These are phyloP conservation scores for Limtongia smithiae DNA, from an alignment of 805 yeast species.

Conservation along the genomic window DNA sequence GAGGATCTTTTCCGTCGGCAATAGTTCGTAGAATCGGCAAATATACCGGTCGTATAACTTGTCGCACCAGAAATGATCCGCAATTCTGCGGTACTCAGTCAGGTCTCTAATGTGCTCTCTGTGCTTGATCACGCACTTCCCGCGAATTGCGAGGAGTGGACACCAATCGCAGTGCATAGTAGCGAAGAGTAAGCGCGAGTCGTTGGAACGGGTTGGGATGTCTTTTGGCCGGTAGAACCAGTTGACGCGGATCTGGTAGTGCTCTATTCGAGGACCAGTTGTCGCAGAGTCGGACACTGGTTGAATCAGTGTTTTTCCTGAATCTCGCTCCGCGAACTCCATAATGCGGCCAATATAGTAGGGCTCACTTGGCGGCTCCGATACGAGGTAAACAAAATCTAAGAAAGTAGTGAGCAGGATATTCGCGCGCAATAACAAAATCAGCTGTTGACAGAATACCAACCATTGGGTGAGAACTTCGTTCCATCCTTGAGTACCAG, in stretches of 20 bases:
- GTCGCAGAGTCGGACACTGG: constrained; percentile 4
- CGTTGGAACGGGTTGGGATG: constrained; percentile 61
- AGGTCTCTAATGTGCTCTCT: constrained; percentile 60
- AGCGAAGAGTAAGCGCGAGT: constrained; percentile 74
- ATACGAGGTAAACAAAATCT: constrained; percentile 75
- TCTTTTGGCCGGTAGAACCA: constrained; percentile 92
- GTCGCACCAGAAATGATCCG: constrained; percentile 79
- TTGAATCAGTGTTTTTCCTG: constrained; percentile 1
- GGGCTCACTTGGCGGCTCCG: constrained; percentile 94
- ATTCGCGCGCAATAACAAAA: neutral
- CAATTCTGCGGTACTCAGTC: constrained; percentile 51
- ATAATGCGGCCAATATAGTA: constrained; percentile 81
- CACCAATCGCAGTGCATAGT: constrained; percentile 84
- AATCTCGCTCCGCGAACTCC: constrained; percentile 54
- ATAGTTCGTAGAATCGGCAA: constrained; percentile 73
- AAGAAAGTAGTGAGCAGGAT: neutral
- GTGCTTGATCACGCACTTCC: constrained; percentile 67
- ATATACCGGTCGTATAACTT: constrained; percentile 82
- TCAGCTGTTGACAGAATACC: constrained; percentile 1
- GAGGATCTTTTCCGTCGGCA: constrained; percentile 57
- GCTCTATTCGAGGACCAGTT: constrained; percentile 45
- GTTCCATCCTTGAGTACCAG: constrained; percentile 34
- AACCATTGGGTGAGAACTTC: constrained; percentile 34
- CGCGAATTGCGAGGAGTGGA: constrained; percentile 71
- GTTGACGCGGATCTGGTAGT: constrained; percentile 65